Percentiles rank a stretch among this genome's conserved stretches.
These are phyloP conservation scores for Elaeagnus macrophylla DNA, from an alignment of 306 rosid species.

Conservation along the genomic window DNA sequence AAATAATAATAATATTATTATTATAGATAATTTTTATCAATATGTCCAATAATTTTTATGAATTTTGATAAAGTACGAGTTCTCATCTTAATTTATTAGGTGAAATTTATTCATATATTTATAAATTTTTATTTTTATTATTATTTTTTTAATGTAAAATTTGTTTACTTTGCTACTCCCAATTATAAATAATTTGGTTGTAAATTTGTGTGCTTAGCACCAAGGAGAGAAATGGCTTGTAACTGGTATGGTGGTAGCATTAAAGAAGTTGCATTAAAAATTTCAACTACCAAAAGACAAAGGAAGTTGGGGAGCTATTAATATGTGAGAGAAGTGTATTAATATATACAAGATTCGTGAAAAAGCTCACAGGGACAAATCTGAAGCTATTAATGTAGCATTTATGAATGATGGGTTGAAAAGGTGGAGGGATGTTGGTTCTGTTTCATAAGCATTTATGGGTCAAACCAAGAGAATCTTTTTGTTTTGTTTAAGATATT, in stretches of 20 bases:
- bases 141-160: too few relatives aligned
- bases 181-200: too few relatives aligned
- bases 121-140: too few relatives aligned
- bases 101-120: too few relatives aligned
- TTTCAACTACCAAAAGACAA: constrained; percentile 57
- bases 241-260: constrained; percentile 29
- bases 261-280: constrained; percentile 71
- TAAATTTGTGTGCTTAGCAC: constrained; percentile 6
- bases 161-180: too few relatives aligned
- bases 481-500: constrained; percentile 17
- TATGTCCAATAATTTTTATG: too few relatives aligned
- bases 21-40: too few relatives aligned
- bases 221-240: constrained; percentile 10
- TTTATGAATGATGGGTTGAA: constrained; percentile 38
- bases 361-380: constrained; percentile 62
- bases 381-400: constrained; percentile 64
- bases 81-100: too few relatives aligned
- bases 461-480: constrained; percentile 27
- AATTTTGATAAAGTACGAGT: too few relatives aligned
- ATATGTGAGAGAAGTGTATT: constrained; percentile 28
- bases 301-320: constrained; percentile 71
- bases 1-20: too few relatives aligned
- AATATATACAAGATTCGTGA: constrained; percentile 48
- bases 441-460: constrained; percentile 62
- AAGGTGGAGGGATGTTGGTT: constrained; percentile 51